Conservation (phyloP, 345 rosid genomes). For the Kandelia obovata region DNA sequence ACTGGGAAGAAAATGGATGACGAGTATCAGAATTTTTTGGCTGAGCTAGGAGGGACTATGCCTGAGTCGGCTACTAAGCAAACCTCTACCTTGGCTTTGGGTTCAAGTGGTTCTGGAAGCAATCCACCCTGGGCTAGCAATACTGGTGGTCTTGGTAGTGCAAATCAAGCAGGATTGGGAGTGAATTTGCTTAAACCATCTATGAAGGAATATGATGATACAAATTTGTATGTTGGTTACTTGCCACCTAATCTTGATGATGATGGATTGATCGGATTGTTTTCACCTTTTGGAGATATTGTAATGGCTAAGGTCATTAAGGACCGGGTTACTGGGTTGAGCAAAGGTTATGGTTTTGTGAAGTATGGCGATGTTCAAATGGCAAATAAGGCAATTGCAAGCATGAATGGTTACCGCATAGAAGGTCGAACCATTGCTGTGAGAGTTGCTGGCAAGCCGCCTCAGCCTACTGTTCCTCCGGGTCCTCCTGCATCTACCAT, state of each 20-base stretch:
- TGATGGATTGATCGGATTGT: slow-evolving; percentile 75
- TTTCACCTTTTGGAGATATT: slow-evolving; percentile 85
- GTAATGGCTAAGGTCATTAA: slow-evolving; percentile 97
- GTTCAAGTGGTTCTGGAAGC: slow-evolving; percentile 61
- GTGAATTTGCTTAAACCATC: slow-evolving; percentile 49
- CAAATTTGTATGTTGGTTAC: slow-evolving; percentile 88
- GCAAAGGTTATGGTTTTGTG: slow-evolving; percentile 93
- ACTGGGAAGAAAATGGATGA: slow-evolving; percentile 98
- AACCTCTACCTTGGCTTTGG: slow-evolving; percentile 56
- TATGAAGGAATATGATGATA: slow-evolving; percentile 81
- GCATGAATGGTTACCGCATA: slow-evolving; percentile 81
- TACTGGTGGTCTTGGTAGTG: slow-evolving; percentile 49
- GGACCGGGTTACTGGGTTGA: slow-evolving; percentile 70
- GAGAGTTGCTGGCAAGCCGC: slow-evolving; percentile 94
- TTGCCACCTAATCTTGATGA: slow-evolving; percentile 88
- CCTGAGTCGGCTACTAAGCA: slow-evolving; percentile 87
- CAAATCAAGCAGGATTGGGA: slow-evolving; percentile 81
- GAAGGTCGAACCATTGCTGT: slow-evolving; percentile 91
- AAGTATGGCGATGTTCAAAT: slow-evolving; percentile 81
- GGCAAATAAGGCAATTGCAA: slow-evolving; percentile 79
- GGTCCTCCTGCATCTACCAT: slow-evolving; percentile 60
- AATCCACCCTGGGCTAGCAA: slow-evolving; percentile 91
- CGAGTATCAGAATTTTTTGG: slow-evolving; percentile 93
- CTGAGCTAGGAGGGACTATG: slow-evolving; percentile 83
- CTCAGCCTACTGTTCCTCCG: slow-evolving; percentile 75